Evolutionary conservation across 2,329 filamentous ascomycete genomes (phyloP), one percentile per base, ranked within the genome.

Genomic region (Xylariomycetidae sp.): DNA sequence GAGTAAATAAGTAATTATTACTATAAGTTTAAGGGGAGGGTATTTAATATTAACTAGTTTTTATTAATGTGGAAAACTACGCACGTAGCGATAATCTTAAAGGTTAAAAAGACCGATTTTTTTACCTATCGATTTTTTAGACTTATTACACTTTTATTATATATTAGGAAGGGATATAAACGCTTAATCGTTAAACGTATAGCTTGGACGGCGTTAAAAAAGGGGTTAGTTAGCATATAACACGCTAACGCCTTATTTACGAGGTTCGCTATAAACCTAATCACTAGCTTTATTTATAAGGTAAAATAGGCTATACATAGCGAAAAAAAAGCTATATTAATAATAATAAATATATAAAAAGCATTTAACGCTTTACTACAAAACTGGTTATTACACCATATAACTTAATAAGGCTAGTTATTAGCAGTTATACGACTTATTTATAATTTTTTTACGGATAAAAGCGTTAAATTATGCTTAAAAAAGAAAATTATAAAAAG

Each of bases 331-430:
- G 28, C 18, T 19, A 30, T n/a, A 12, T 30, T 30, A 7, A 19
- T 30, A 18, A 30, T 12, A 3, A 10, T 19, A 19, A 20, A 30
- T 19, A 19, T 30, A 4, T 19, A 19, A 30, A 30, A 30, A 7
- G n/a, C 28, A 10, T 30, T 30, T 30, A 30, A 30, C 20, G 18
- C 14, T 12, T 30, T 30, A 30, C 15, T 30, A 19, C 4, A 19
- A 30, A 5, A 19, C 10, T 19, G 20, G 15, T 18, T 30, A 4
- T 19, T 30, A 18, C 6, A n/a, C 12, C 4, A 19, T 12, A 30
- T 30, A 30, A 30, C 12, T 7, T 7, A 12, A 19, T 30, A 30
- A 30, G 20, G 15, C 5, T 30, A 30, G 18, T 13, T 30, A 19
- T 18, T 18, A 3, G n/a, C 5, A 6, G n/a, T 5, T 12, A 19